Base-by-base conservation (phyloP, 352 stramenopile genomes). In the Phytophthora pini region DNA sequence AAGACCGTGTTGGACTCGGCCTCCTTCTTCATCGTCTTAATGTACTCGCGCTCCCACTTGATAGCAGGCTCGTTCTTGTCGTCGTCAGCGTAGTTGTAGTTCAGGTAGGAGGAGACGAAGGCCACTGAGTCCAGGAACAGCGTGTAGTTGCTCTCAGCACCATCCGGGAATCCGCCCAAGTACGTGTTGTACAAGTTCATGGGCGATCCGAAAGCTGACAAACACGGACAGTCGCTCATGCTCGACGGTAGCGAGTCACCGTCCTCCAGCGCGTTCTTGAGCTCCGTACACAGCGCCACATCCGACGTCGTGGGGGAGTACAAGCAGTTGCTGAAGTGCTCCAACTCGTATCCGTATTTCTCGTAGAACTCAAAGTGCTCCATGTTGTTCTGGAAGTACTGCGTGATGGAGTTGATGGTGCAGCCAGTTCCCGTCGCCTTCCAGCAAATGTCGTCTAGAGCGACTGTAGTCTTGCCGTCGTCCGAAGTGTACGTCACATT, bases 171-270 rank as follows among this genome's bases (percentile, higher is more conserved):
- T 7, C 79, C 72, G 27, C 82, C 82, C 13, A 90, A 55, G 38
- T 85, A 83, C 22, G 79, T 81, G 58, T 87, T 90, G 74, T 89
- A 90, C 63, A 87, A 34, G 49, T 90, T 88, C 82, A 89, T 90
- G 0, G 82, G 82, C 5, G 80, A 84, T 5, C 82, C 82, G 36
- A 87, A 89, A 29, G 76, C 59, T 11, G 80, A 82, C 31, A 89
- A 60, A 43, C 82, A 90, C 8, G 82, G 82, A 8, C 82, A 90
- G 48, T 88, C 77, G 45, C 69, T 84, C 78, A 89, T 89, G 5
- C 27, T 85, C 2, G 72, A 61, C 3, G 80, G 80, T 39, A 87
- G 69, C 13, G 71, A 70, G n/a, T 83, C 78, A 3, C 68, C 65
- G 17, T 71, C 54, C 24, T 70, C 29, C 43, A 87, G 43, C 12